These are phyloP conservation scores for Globisporangium orthogonon DNA, from an alignment of 352 stramenopile species.

Conservation along the genomic window DNA sequence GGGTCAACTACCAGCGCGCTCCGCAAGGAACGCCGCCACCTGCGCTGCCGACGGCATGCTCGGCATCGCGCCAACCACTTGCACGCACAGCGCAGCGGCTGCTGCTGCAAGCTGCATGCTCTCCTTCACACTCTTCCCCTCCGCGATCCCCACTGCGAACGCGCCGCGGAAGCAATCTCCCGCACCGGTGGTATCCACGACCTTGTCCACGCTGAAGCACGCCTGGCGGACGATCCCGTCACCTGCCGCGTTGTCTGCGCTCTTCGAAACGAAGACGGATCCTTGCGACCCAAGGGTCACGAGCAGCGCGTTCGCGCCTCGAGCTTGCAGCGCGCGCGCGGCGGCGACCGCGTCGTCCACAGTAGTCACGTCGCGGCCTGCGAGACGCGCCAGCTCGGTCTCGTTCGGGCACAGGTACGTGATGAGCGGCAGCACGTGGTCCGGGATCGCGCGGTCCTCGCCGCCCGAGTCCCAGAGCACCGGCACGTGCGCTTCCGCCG, in stretches of 20 bases:
- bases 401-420: slow-evolving; percentile 76
- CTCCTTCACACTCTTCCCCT: slow-evolving; percentile 37
- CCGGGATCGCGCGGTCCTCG: slow-evolving; percentile 52
- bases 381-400: slow-evolving; percentile 57
- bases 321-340: slow-evolving; percentile 37
- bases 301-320: slow-evolving; percentile 48
- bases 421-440: slow-evolving; percentile 44
- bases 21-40: slow-evolving; percentile 25
- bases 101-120: slow-evolving; percentile 49
- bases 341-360: slow-evolving; percentile 44
- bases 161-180: slow-evolving; percentile 73
- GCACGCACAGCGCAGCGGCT: slow-evolving; percentile 62
- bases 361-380: slow-evolving; percentile 26
- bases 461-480: slow-evolving; percentile 80
- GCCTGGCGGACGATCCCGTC: slow-evolving; percentile 38
- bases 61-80: slow-evolving; percentile 50
- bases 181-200: slow-evolving; percentile 76
- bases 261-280: slow-evolving; percentile 49
- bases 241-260: neutral
- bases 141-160: slow-evolving; percentile 55
- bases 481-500: slow-evolving; percentile 33
- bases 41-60: slow-evolving; percentile 50
- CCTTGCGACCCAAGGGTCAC: slow-evolving; percentile 64
- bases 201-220: slow-evolving; percentile 44
- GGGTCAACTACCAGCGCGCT: neutral